These are phyloP conservation scores for Saprolegnia diclina DNA, from an alignment of 352 stramenopile genomes.

Conservation along the genomic window DNA sequence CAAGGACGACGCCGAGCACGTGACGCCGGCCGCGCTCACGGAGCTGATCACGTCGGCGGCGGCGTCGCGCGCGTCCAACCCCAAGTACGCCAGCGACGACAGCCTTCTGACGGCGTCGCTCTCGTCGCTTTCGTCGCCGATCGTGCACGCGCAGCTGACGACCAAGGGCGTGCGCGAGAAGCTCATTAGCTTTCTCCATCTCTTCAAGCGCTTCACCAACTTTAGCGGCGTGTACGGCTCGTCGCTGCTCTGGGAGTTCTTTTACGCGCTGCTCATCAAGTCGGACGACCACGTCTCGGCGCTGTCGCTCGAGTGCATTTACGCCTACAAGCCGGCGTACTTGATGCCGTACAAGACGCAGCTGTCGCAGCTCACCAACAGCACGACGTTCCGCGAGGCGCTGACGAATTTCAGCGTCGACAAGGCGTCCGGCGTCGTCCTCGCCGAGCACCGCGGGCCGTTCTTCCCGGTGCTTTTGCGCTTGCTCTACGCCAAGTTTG, in stretches of 20 bases:
- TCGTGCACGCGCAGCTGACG: conserved; percentile 35
- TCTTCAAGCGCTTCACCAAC: conserved; percentile 80
- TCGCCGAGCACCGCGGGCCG: conserved; percentile 67
- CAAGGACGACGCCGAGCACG: conserved; percentile 58
- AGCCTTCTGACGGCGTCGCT: not conserved
- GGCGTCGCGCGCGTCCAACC: conserved; percentile 12
- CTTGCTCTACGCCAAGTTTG: conserved; percentile 87
- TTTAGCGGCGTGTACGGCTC: conserved; percentile 83
- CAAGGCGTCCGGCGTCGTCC: conserved; percentile 54
- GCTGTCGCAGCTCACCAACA: conserved; percentile 74
- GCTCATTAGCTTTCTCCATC: conserved; percentile 72
- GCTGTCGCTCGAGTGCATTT: conserved; percentile 81
- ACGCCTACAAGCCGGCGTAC: conserved; percentile 77
- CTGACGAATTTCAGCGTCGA: conserved; percentile 86
- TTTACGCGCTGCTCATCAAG: conserved; percentile 88
- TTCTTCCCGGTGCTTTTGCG: conserved; percentile 84
- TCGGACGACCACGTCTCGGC: conserved; percentile 83
- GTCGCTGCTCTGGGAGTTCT: conserved; percentile 66
- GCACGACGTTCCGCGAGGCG: conserved; percentile 83
- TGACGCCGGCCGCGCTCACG: conserved; percentile 29
- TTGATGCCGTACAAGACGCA: conserved; percentile 81
- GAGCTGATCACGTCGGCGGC: not conserved
- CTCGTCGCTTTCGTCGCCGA: no score
- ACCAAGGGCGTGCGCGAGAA: conserved; percentile 76
- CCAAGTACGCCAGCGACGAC: conserved; percentile 14